Evolutionary conservation across 768 basidiomycete genomes (phyloP).

Genomic region (Asterophora parasitica): DNA sequence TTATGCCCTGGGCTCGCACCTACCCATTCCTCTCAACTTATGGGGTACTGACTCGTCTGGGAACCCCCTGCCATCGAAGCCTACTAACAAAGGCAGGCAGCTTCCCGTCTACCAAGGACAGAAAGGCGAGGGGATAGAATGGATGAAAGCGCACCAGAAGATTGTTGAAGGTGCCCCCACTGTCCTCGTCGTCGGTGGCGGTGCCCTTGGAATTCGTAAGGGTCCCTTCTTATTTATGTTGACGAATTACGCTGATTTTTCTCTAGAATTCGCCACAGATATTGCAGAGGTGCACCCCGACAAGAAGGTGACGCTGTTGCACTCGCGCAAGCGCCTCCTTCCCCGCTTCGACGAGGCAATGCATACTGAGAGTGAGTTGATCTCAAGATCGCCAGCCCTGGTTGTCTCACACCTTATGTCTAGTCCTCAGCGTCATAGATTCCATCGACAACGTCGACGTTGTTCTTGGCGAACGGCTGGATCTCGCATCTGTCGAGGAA

Average conservation of each 20-base stretch:
- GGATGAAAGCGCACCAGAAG: slow-evolving; percentile 47
- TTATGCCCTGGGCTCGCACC: slow-evolving; percentile 56
- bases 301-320: slow-evolving; percentile 53
- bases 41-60: slow-evolving; percentile 34
- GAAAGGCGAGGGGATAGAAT: slow-evolving; percentile 45
- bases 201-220: slow-evolving; percentile 69
- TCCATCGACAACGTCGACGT: slow-evolving; percentile 38
- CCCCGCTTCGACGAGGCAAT: slow-evolving; percentile 48
- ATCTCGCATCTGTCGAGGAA: slow-evolving; percentile 32
- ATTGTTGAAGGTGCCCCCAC: slow-evolving; percentile 41
- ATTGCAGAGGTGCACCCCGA: slow-evolving; percentile 49
- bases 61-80: slow-evolving; percentile 1
- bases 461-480: slow-evolving; percentile 52
- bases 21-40: slow-evolving; percentile 50
- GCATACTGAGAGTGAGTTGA: slow-evolving; percentile 43
- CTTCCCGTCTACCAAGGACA: slow-evolving; percentile 31
- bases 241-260: not conserved
- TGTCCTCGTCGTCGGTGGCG: slow-evolving; percentile 66
- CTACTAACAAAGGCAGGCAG: slow-evolving; percentile 5
- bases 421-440: slow-evolving; percentile 36
- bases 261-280: slow-evolving; percentile 58
- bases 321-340: slow-evolving; percentile 51
- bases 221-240: slow-evolving; percentile 5
- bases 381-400: too few species aligned
- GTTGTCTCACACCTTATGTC: not conserved